Evolutionary conservation across 2,329 filamentous ascomycete genomes (phyloP), one percentile per base, ranked within the genome.

Genomic region (Grosmannia huntii): DNA sequence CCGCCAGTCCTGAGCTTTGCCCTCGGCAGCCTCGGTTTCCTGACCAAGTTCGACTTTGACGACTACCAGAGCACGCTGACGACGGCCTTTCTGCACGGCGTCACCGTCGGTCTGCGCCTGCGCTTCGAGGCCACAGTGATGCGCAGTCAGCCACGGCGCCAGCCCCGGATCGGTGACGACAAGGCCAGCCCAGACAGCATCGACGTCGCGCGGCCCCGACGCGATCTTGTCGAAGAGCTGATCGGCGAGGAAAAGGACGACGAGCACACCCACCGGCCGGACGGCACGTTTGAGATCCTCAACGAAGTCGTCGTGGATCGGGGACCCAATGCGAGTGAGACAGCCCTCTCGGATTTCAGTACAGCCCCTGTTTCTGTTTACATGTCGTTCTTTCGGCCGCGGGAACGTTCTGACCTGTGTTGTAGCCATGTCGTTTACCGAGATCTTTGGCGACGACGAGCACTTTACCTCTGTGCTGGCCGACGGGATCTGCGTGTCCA

Each of bases 271-370:
- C 94, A 97, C 73, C 80, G 76, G 49, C 91, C 91, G 0, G 89
- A 94, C 65, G 83, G 84, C 46, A 91, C 88, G 1, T 90, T 85
- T 69, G 89, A 96, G 70, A 95, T 97, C 59, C 74, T 99, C 62
- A 99, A 99, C 66, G 94, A 99, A 69, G 84, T 97, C n/a, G 92
- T 99, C 10, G 83, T 97, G 33, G 94, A 99, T 67, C 81, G 94
- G 21, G 94, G 94, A 0, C 94, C 94, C 7, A 96, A 95, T 70
- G 84, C 92, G 52, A 96, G 87, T 90, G 75, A 75, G 85, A 76
- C 9, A 5, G 9, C 28, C n/a, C 36, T n/a, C 7, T 53, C 50
- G 5, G 28, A n/a, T 11, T 9, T 33, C 31, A 33, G 31, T 33
- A 33, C 31, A 33, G 31, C 21, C 46, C 46, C 9, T 23, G 23